These are phyloP conservation scores for Fusarium piperis DNA, from an alignment of 2,329 filamentous ascomycete genomes.

Conservation along the genomic window DNA sequence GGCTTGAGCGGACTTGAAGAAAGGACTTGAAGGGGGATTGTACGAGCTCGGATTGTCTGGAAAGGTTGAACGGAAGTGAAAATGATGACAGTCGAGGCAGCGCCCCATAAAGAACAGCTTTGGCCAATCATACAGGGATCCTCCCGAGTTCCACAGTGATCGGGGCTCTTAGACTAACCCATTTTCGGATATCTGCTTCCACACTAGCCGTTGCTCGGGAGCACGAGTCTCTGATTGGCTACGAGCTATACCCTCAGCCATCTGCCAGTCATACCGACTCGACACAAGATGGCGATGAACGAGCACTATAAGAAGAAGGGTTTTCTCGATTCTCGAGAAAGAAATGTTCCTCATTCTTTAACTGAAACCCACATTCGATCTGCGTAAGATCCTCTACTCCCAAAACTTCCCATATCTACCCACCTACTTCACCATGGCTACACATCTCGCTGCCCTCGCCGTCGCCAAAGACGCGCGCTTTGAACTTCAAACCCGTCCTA, in stretches of 20 bases:
- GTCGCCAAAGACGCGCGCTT: slow-evolving; percentile 50
- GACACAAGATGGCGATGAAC: background rate
- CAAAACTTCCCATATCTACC: background rate
- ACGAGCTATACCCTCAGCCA: background rate
- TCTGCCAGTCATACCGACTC: background rate
- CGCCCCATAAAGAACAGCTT: background rate
- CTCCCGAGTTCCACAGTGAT: background rate
- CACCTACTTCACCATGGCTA: slow-evolving; percentile 41
- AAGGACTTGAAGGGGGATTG: background rate
- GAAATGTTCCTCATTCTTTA: background rate
- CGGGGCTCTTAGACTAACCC: slow-evolving; percentile 23
- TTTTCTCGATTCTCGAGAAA: background rate
- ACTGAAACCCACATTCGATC: background rate
- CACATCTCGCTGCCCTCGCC: slow-evolving; percentile 53
- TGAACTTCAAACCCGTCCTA: slow-evolving; percentile 49
- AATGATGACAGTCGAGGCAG: background rate
- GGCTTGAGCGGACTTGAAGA: background rate
- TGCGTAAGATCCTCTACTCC: too few relatives aligned
- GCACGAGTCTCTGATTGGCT: slow-evolving; percentile 42
- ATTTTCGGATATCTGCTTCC: slow-evolving; percentile 2
- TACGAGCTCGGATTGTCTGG: background rate
- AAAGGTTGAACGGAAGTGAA: background rate
- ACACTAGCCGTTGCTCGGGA: slow-evolving; percentile 43
- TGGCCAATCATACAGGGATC: background rate
- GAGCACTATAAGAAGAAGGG: slow-evolving; percentile 7